Evolutionary conservation across 257 asterid species (phyloP).

Genomic region (Fraxinus quadrangulata): DNA sequence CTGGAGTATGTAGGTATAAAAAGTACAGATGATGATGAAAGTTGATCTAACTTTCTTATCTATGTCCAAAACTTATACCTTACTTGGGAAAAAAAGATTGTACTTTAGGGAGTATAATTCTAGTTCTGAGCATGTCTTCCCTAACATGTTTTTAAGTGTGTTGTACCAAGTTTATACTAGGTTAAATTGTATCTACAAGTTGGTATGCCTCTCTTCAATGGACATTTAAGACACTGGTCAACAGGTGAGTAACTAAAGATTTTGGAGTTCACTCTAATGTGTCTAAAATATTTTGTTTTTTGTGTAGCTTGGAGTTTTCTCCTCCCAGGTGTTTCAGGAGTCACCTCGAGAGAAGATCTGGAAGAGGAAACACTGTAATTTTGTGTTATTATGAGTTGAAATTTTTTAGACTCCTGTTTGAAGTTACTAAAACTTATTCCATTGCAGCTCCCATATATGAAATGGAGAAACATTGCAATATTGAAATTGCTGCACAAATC

Average conservation of each 20-base stretch:
- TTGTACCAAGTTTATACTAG: no score
- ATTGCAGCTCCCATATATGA: slow-evolving; percentile 88
- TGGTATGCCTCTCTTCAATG: background rate
- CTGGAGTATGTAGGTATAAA: no score
- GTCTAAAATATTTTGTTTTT: slow-evolving; percentile 27
- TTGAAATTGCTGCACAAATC: slow-evolving; percentile 92
- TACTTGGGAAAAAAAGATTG: no score
- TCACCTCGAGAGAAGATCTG: slow-evolving; percentile 90
- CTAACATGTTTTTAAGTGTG: no score
- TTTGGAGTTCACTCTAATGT: slow-evolving; percentile 22
- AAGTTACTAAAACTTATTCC: slow-evolving; percentile 31
- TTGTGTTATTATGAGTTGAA: slow-evolving; percentile 19
- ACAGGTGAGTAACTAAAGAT: slow-evolving; percentile 12
- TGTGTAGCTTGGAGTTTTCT: slow-evolving; percentile 91
- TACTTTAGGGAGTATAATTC: no score
- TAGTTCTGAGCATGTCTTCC: no score
- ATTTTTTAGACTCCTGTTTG: slow-evolving; percentile 26
- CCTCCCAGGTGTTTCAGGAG: slow-evolving; percentile 98
- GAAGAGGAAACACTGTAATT: slow-evolving; percentile 85
- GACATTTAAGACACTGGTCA: slow-evolving; percentile 6
- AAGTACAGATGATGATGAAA: no score
- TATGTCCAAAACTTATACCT: no score
- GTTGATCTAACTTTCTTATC: no score
- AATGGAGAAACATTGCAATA: slow-evolving; percentile 96
- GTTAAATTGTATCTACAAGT: background rate